Base-by-base conservation (phyloP, 2,329 filamentous ascomycete genomes). In the Fusarium nelsonii region DNA sequence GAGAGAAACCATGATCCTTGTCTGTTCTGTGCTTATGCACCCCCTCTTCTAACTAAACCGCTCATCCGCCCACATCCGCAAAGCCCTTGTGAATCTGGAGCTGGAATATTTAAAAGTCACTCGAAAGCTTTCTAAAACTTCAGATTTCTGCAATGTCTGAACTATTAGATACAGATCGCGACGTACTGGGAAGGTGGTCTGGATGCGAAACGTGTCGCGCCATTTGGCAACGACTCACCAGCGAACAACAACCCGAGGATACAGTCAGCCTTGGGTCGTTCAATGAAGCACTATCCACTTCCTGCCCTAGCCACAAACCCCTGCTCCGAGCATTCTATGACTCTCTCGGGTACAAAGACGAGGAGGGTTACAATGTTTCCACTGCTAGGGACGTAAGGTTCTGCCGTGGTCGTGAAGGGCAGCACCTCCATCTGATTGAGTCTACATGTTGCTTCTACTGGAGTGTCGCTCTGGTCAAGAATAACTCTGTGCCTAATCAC, bases 401-500 rank as follows among this genome's bases (percentile, higher is more conserved):
- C 10, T 2, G 23, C 1, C 12, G 37, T 4, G 18, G n/a, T 6
- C 11, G 23, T 28, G 8, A 11, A 28, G 6, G 0, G 4, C 20
- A 20, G 20, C 20, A 20, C 20, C 3, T 20, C 20, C 20, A 20
- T 20, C 20, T 20, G 3, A 20, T 20, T 20, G 20, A 20, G 20
- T 20, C 20, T 20, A 4, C 4, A 20, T 6, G 3, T 2, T 7
- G 16, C 5, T 4, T 2, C 0, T 2, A 20, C 20, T 39, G 48
- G 33, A 18, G 3, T 15, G 20, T 50, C 8, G 23, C n/a, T 7
- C 48, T 50, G 8, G 12, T 30, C 26, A 20, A 50, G 4, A 4
- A 50, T 5, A 33, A 28, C 11, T 28, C 16, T 11, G 23, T 10
- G 4, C 7, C 34, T 3, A 4, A 45, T 2, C 43, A 45, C 14